Evolutionary conservation across 176 grass and related monocot genomes (phyloP).

Genomic region (Alopecurus myosuroides): DNA sequence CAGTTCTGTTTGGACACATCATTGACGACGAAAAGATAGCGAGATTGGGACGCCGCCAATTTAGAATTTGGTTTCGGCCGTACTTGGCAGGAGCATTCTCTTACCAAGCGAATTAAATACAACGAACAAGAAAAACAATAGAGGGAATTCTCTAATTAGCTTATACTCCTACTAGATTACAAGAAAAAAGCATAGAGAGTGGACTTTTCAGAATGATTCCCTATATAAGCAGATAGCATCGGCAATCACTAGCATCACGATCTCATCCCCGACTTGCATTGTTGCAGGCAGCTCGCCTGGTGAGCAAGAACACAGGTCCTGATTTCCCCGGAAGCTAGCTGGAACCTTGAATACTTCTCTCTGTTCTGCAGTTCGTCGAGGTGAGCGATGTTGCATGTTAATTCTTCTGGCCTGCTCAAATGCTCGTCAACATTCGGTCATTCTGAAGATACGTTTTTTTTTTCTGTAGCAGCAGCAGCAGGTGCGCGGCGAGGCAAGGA

Average conservation of each 20-base stretch:
- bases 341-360: background rate
- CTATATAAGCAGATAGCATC: conserved; percentile 9
- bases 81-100: background rate
- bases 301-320: background rate
- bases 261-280: background rate
- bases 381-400: background rate
- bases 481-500: background rate
- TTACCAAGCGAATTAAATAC: background rate
- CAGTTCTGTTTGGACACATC: background rate
- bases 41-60: background rate
- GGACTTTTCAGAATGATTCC: conserved; percentile 14
- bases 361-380: background rate
- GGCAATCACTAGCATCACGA: background rate
- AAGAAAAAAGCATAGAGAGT: background rate
- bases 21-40: background rate
- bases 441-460: background rate
- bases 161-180: background rate
- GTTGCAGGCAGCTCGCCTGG: background rate
- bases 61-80: background rate
- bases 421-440: background rate
- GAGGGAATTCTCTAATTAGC: background rate
- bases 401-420: background rate
- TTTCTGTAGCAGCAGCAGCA: background rate
- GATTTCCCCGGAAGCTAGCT: background rate
- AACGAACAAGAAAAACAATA: background rate